phyloP scores from a whole-genome alignment of 2,329 filamentous ascomycete genomes.

The Fusarium poae region DNA sequence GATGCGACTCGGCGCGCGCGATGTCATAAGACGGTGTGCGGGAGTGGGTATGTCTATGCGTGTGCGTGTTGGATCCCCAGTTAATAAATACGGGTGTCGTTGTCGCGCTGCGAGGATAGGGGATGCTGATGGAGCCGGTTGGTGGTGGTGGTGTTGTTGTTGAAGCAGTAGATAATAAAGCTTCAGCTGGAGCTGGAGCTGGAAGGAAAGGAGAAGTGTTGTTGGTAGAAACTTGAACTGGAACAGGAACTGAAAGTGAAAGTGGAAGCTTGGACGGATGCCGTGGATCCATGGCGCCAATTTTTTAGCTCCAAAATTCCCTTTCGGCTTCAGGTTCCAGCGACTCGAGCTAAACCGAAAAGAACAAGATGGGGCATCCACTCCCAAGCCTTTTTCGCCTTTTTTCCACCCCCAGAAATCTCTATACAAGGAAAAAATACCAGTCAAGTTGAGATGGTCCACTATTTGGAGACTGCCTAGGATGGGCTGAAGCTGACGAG shows the following conservation, averaged over 20 bases:
- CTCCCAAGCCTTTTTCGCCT: conserved; percentile 37
- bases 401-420: conserved; percentile 48
- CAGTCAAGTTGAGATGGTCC: conserved; percentile 9
- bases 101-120: conserved; percentile 32
- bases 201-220: conserved; percentile 49
- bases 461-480: conserved; percentile 19
- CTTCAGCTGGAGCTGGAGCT: conserved; percentile 13
- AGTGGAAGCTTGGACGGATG: conserved; percentile 51
- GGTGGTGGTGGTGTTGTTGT: conserved; percentile 36
- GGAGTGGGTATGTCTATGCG: conserved; percentile 7
- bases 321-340: conserved; percentile 38
- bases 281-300: conserved; percentile 52
- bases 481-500: background rate
- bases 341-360: conserved; percentile 6
- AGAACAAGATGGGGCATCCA: conserved; percentile 11
- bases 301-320: conserved; percentile 54
- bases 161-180: conserved; percentile 14
- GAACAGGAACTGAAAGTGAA: conserved; percentile 1
- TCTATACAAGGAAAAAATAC: conserved; percentile 38
- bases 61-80: conserved; percentile 1
- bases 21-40: conserved; percentile 28
- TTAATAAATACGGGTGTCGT: conserved; percentile 29
- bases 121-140: conserved; percentile 18
- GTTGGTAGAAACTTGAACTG: conserved; percentile 40
- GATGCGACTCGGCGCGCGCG: conserved; percentile 41